These are phyloP conservation scores for Ormosia emarginata DNA, from an alignment of 306 rosid species.

Conservation along the genomic window DNA sequence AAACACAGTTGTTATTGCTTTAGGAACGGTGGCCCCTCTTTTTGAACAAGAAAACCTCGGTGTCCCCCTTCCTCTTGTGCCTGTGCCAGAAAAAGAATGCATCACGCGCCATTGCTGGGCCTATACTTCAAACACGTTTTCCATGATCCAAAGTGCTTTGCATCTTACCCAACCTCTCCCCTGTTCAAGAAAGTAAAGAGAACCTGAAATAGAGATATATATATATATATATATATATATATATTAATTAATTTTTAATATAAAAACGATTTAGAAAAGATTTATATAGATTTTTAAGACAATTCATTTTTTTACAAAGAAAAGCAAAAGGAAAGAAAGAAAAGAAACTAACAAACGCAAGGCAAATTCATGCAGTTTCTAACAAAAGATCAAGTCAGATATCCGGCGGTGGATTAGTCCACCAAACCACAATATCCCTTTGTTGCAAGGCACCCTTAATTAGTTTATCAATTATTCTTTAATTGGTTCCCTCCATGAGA, in stretches of 20 bases:
- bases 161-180: too few species aligned
- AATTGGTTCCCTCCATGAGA: not conserved
- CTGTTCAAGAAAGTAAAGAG: too few species aligned
- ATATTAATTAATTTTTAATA: too few species aligned
- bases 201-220: too few species aligned
- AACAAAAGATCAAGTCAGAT: not conserved
- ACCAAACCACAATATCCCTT: not conserved
- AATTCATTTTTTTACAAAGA: too few species aligned
- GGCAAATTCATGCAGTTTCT: not conserved
- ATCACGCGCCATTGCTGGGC: conserved; percentile 7
- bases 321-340: not conserved
- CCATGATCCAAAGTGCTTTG: not conserved
- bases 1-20: not conserved
- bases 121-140: not conserved
- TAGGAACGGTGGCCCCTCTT: not conserved
- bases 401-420: not conserved
- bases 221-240: too few species aligned
- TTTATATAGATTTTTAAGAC: too few species aligned
- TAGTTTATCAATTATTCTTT: not conserved
- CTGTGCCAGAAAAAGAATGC: not conserved
- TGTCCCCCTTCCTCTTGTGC: not conserved
- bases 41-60: not conserved
- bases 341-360: not conserved
- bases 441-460: not conserved
- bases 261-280: too few species aligned